phyloP scores from a whole-genome alignment of 208 protist genomes.

The Herpetomonas samuelpessoai region DNA sequence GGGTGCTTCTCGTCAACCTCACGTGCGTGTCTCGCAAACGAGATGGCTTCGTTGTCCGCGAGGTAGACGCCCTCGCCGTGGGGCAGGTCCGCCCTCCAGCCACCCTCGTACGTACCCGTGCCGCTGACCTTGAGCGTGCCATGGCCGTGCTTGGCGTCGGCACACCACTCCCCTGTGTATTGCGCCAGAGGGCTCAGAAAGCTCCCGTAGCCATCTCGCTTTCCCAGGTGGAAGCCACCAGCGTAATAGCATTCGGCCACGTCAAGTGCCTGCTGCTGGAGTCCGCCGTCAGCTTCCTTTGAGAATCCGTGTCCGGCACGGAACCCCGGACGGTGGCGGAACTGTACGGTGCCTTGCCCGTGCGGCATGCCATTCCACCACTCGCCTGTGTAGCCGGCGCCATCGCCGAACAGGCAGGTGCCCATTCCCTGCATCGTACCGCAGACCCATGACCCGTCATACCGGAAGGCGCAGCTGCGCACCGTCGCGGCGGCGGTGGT shows the following conservation, averaged over 20 bases:
- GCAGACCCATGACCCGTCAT: slow-evolving; percentile 79
- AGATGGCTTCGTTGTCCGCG: neutral
- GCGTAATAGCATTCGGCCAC: slow-evolving; percentile 29
- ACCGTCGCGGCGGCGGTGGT: too few species aligned
- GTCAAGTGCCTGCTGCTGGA: slow-evolving; percentile 8
- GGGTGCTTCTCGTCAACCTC: too few species aligned
- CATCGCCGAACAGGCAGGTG: slow-evolving; percentile 64
- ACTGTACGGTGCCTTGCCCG: slow-evolving; percentile 49
- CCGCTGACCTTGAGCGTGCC: slow-evolving; percentile 45
- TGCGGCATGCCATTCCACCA: slow-evolving; percentile 66
- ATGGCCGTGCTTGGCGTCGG: slow-evolving; percentile 68
- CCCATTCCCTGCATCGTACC: slow-evolving; percentile 59
- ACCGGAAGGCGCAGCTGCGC: slow-evolving; percentile 9
- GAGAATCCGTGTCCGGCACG: neutral
- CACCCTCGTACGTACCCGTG: slow-evolving; percentile 43
- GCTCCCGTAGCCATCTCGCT: slow-evolving; percentile 63
- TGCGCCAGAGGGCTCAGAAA: slow-evolving; percentile 38
- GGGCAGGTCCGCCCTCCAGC: slow-evolving; percentile 57
- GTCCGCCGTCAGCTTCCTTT: too few species aligned
- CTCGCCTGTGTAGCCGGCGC: slow-evolving; percentile 64
- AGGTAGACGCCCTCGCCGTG: slow-evolving; percentile 41
- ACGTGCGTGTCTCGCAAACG: too few species aligned
- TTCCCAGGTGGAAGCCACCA: slow-evolving; percentile 59
- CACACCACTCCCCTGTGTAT: slow-evolving; percentile 77
- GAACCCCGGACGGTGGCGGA: neutral